Evolutionary conservation across 2,329 filamentous ascomycete species (phyloP).

Genomic region (Lanzia echinophila): DNA sequence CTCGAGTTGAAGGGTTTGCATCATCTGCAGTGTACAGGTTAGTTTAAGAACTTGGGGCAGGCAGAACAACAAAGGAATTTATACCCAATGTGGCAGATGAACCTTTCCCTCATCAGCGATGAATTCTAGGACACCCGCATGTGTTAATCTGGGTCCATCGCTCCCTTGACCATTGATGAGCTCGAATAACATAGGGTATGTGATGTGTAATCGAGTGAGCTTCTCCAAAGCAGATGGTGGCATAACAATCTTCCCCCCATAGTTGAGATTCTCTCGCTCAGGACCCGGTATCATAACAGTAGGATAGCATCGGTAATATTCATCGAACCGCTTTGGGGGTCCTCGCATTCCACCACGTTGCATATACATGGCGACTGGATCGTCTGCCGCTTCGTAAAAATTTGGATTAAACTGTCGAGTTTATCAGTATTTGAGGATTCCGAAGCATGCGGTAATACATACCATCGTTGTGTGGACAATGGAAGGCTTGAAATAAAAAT

Average conservation of each 20-base stretch:
- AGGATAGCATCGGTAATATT: slow-evolving; percentile 97
- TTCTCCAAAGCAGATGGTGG: slow-evolving; percentile 96
- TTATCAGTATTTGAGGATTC: slow-evolving; percentile 11
- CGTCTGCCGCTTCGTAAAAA: slow-evolving; percentile 25
- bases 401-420: slow-evolving; percentile 22
- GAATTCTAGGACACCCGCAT: slow-evolving; percentile 94
- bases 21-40: slow-evolving; percentile 54
- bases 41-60: not conserved
- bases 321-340: slow-evolving; percentile 76
- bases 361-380: slow-evolving; percentile 28
- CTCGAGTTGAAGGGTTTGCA: slow-evolving; percentile 84
- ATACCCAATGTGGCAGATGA: slow-evolving; percentile 90
- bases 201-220: slow-evolving; percentile 89
- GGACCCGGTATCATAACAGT: slow-evolving; percentile 88
- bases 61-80: slow-evolving; percentile 18
- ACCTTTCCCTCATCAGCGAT: slow-evolving; percentile 95
- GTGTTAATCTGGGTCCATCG: slow-evolving; percentile 63
- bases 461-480: slow-evolving; percentile 16
- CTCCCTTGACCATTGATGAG: slow-evolving; percentile 74
- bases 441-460: not conserved
- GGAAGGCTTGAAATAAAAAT: too few species aligned
- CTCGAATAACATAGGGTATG: slow-evolving; percentile 96
- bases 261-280: slow-evolving; percentile 84
- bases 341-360: slow-evolving; percentile 21
- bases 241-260: slow-evolving; percentile 95